Base-by-base conservation (phyloP, 2,329 filamentous ascomycete genomes). In the Aspergillus sp. region DNA sequence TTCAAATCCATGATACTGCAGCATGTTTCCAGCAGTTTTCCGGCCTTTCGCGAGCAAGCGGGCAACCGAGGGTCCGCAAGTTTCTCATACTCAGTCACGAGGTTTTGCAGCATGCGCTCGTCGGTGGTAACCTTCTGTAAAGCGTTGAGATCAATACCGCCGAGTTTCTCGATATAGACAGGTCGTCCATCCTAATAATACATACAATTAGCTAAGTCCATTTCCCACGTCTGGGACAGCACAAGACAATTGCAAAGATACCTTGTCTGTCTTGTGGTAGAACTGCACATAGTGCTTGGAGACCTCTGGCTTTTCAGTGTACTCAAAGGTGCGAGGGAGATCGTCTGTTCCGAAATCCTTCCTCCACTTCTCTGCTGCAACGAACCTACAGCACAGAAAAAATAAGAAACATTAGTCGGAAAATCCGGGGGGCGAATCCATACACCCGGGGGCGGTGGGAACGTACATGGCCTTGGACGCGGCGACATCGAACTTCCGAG, bases 1-100 rank as follows among this genome's bases (percentile, higher is more conserved):
- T 96, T 96, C 75, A 97, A 84, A 78, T 99, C 95, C 89, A 98
- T 95, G 79, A 99, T 92, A 63, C 90, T 93, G 87, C 95, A 98
- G 82, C 91, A 97, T 22, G 95, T 99, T 82, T 99, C 95, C 70
- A 97, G 88, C 57, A 99, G 87, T 71, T 89, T 85, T 68, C 90
- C 91, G 22, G 88, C 82, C 80, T 96, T 96, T 77, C 93, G 92
- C 56, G 92, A 96, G 84, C 92, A 97, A 66, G 95, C 93, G 52
- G 95, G 95, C 56, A 99, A 85, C 65, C 95, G 90, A 13, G 93
- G 93, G 77, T 98, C 93, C 65, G 91, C 85, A 66, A 98, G 84
- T 76, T 93, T 96, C 82, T 99, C 95, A 81, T 99, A 99, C 81
- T 99, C 95, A 74, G 93, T 89, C 48, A 96, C 93, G 43, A 99